Percentiles rank a stretch among this genome's conserved stretches.
phyloP scores from a whole-genome alignment of 1,284 basidiomycete species.

The Ceratobasidium sp. region DNA sequence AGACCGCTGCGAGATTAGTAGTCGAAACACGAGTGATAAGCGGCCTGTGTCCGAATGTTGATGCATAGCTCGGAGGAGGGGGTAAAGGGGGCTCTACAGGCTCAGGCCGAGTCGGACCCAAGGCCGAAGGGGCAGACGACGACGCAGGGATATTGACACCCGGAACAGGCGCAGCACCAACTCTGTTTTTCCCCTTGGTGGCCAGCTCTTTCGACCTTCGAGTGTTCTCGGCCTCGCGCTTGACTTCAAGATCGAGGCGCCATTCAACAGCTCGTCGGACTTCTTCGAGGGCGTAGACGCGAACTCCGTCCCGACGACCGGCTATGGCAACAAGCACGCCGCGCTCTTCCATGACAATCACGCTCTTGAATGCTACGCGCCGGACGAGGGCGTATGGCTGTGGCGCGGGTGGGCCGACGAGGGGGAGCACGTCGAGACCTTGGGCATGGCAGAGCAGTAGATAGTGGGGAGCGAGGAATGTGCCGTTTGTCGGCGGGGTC shows the following conservation, averaged over 20 bases:
- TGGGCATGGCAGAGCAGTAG: constrained; percentile 86
- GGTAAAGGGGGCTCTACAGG: constrained; percentile 19
- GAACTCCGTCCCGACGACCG: constrained; percentile 82
- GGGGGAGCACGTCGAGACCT: constrained; percentile 82
- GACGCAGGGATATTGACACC: constrained; percentile 34
- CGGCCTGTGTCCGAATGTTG: constrained; percentile 42
- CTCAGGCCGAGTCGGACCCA: neutral
- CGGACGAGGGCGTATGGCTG: constrained; percentile 84
- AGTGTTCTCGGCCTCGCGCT: constrained; percentile 70
- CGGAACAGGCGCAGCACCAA: neutral
- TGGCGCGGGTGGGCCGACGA: constrained; percentile 75
- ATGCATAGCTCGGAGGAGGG: constrained; percentile 45
- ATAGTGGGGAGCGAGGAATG: constrained; percentile 82
- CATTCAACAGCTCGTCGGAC: constrained; percentile 85
- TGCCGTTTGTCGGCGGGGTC: constrained; percentile 78
- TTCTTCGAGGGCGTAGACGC: constrained; percentile 87
- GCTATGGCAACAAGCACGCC: constrained; percentile 87
- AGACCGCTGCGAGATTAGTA: constrained; percentile 53
- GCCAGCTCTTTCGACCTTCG: constrained; percentile 34
- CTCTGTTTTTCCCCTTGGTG: constrained; percentile 32
- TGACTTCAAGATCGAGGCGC: constrained; percentile 83
- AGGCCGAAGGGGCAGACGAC: constrained; percentile 28
- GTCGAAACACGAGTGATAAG: constrained; percentile 41
- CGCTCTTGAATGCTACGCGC: constrained; percentile 81
- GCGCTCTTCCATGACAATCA: constrained; percentile 90